A percentile compares a stretch with the other conserved stretches of the same genome.
Evolutionary conservation across 805 yeast genomes (phyloP).

Genomic region (Starmera quercuum): DNA sequence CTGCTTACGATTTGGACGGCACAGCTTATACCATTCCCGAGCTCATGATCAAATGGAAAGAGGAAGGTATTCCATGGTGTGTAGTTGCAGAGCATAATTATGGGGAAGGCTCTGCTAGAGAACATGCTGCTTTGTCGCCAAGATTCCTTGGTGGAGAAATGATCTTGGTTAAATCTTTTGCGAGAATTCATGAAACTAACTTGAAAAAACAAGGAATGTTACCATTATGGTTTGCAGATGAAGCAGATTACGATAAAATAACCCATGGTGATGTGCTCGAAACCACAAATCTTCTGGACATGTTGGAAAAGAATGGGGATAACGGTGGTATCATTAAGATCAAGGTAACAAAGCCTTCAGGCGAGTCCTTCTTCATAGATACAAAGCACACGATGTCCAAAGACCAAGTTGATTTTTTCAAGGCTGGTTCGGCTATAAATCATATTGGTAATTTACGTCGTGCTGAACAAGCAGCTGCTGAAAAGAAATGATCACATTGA

Average conservation of each 20-base stretch:
- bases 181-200: slow-evolving; percentile 97
- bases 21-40: slow-evolving; percentile 81
- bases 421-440: slow-evolving; percentile 96
- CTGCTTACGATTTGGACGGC: slow-evolving; percentile 82
- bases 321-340: slow-evolving; percentile 78
- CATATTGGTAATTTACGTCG: slow-evolving; percentile 62
- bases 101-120: slow-evolving; percentile 99
- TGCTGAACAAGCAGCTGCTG: slow-evolving; percentile 17
- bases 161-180: slow-evolving; percentile 88
- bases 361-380: slow-evolving; percentile 59
- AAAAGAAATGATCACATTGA: too few species aligned
- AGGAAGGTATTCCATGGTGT: slow-evolving; percentile 78
- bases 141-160: slow-evolving; percentile 88
- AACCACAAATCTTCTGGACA: slow-evolving; percentile 65
- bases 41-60: slow-evolving; percentile 92
- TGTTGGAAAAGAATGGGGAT: slow-evolving; percentile 76
- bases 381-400: slow-evolving; percentile 94
- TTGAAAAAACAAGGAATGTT: slow-evolving; percentile 97
- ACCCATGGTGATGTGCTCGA: slow-evolving; percentile 70
- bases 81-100: slow-evolving; percentile 97
- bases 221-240: slow-evolving; percentile 88
- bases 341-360: slow-evolving; percentile 67
- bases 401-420: slow-evolving; percentile 94
- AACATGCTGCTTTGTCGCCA: slow-evolving; percentile 96
- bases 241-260: slow-evolving; percentile 78